These are phyloP conservation scores for Rhamnella rubrinervis DNA, from an alignment of 331 rosid genomes.

Conservation along the genomic window DNA sequence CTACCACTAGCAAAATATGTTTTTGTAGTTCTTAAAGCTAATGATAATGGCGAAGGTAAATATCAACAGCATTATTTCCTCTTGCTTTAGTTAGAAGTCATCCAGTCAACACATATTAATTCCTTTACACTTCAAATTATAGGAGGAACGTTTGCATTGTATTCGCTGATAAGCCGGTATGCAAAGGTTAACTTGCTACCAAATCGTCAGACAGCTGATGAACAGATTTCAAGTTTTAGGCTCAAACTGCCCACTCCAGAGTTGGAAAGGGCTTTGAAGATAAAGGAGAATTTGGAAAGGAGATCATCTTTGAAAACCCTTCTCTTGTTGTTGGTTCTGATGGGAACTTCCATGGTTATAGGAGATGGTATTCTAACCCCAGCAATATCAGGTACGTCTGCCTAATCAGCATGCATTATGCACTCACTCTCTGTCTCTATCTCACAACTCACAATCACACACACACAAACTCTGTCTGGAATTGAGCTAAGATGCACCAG, in stretches of 20 bases:
- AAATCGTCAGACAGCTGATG: slow-evolving; percentile 90
- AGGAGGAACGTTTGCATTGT: slow-evolving; percentile 98
- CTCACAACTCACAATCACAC: background rate
- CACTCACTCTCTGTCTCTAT: background rate
- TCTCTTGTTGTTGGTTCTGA: slow-evolving; percentile 75
- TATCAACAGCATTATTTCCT: slow-evolving; percentile 10
- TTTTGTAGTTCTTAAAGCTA: slow-evolving; percentile 93
- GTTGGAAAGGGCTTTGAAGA: slow-evolving; percentile 77
- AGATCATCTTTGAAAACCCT: slow-evolving; percentile 51
- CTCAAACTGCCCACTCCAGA: slow-evolving; percentile 93
- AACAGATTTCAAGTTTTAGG: slow-evolving; percentile 79
- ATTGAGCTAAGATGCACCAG: background rate
- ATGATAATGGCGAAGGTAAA: slow-evolving; percentile 93
- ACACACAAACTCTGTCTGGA: background rate
- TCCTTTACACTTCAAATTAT: slow-evolving; percentile 33
- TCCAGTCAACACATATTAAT: slow-evolving; percentile 6
- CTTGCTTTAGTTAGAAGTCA: slow-evolving; percentile 14
- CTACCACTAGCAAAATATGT: slow-evolving; percentile 87
- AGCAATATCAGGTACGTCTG: slow-evolving; percentile 79
- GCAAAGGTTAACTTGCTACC: slow-evolving; percentile 84
- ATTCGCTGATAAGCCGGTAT: slow-evolving; percentile 91
- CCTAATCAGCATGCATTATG: background rate
- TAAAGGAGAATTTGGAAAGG: slow-evolving; percentile 77
- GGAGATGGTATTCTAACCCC: slow-evolving; percentile 98
- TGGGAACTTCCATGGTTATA: slow-evolving; percentile 95